Evolutionary conservation across 1,284 basidiomycete species (phyloP), one percentile per base, ranked within the genome.

Genomic region (Naganishia sp.): DNA sequence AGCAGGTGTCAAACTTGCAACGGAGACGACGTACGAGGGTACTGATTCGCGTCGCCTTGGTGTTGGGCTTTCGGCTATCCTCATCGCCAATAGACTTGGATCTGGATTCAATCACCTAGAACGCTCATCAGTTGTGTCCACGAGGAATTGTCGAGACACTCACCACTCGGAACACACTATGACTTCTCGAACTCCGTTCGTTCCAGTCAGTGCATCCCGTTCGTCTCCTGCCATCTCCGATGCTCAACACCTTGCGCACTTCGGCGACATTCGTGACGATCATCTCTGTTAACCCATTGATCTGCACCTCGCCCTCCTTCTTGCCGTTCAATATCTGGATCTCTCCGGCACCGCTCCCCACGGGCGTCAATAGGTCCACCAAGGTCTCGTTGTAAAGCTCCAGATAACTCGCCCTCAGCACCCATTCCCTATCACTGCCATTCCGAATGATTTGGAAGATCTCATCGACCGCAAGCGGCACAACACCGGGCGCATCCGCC

Each of bases 161-260:
- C 0, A 94, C 92, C 44, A 95, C 85, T 50, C 93, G 84, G 79
- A 97, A 95, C 0, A 97, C 90, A 69, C 90, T 92, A 78, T 98
- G 95, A 80, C 89, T 92, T 25, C 95, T 84, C 72, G 90, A 93
- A 80, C 90, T 93, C 50, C 94, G 82, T 73, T 94, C 91, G 77
- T 99, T 99, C 92, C 94, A 99, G 77, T 99, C 95, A 16, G 95
- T 99, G 70, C 88, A 90, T 0, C 94, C 94, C 3, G 94, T 94
- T 70, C 94, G 85, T 48, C 95, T 82, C 73, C 94, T 90, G 1
- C 88, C 87, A 75, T 94, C 92, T 9, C 95, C 95, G 28, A 92
- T 82, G 69, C 86, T 84, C 63, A 99, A 82, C 4, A 98, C 88
- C 66, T 91, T 89, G 52, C 86, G 85, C 16, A 98, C 92, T 57